A percentile compares a stretch with the other conserved stretches of the same genome.
These are phyloP conservation scores for Schizophyllum amplum DNA, from an alignment of 1,284 basidiomycete species.

Conservation along the genomic window DNA sequence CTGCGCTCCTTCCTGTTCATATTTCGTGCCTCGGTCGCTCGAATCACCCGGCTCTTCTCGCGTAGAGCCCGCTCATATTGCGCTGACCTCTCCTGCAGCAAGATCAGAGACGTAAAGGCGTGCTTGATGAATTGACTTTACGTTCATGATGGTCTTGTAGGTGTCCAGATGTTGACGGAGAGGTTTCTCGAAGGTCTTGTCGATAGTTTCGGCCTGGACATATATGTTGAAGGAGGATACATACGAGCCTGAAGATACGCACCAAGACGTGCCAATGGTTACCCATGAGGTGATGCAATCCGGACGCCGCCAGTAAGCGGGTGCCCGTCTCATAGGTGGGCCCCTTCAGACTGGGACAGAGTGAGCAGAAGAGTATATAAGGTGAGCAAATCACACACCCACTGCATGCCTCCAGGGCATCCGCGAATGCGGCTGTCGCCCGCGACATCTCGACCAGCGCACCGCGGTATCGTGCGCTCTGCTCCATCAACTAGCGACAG, in stretches of 20 bases:
- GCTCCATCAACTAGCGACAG: conserved; percentile 55
- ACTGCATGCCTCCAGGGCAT: conserved; percentile 78
- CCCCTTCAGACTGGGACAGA: conserved; percentile 56
- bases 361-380: conserved; percentile 3
- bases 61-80: conserved; percentile 73
- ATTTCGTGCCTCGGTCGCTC: conserved; percentile 84
- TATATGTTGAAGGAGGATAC: conserved; percentile 1
- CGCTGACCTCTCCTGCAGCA: conserved; percentile 62
- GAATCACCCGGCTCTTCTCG: conserved; percentile 80
- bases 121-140: conserved; percentile 26
- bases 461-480: conserved; percentile 78
- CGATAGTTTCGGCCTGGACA: conserved; percentile 71
- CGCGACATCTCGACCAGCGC: conserved; percentile 79
- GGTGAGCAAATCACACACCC: conserved; percentile 41
- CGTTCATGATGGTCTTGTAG: conserved; percentile 68
- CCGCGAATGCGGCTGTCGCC: conserved; percentile 81
- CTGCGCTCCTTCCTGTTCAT: conserved; percentile 82
- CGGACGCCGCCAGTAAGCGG: conserved; percentile 76
- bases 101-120: conserved; percentile 8
- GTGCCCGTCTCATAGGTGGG: conserved; percentile 72
- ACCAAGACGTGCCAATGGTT: conserved; percentile 92
- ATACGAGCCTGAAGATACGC: conserved; percentile 18
- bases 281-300: conserved; percentile 85
- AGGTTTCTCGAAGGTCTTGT: conserved; percentile 87
- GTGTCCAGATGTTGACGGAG: conserved; percentile 77